Base-by-base conservation (phyloP, 139 green algal species). In the Mychonastes homosphaera region DNA sequence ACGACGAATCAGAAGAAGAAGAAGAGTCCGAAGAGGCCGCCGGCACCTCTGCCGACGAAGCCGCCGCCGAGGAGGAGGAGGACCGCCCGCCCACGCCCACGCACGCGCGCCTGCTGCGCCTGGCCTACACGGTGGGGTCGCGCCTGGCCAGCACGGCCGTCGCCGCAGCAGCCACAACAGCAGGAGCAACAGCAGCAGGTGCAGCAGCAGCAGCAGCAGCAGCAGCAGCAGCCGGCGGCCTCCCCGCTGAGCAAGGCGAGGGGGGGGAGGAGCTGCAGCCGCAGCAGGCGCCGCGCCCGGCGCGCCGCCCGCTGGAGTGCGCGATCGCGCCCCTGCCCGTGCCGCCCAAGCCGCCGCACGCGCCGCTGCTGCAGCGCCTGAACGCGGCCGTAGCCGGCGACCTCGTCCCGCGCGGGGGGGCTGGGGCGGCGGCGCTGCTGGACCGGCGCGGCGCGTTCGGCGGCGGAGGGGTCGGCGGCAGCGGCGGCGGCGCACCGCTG, bases 181-280 rank as follows among this genome's bases (percentile, higher is more conserved):
- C 46, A 53, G 8, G 6, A 15, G 46, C 23, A 32, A 27, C 46
- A 53, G 46, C 46, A 36, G 46, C 23, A 53, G 46, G 19, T 23
- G 46, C 23, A 34, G 46, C n/a, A 26, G n/a, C 46, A 53, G 23
- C 10, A 26, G 26, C 26, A 19, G 46, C n/a, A 29, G n/a, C 46
- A 53, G 18, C 46, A 53, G 46, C 46, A 53, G 46, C 46, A 53
- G 46, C 46, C 21, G 46, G 19, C 21, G 46, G 26, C 32, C 26
- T n/a, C 3, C 6, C 0, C 21, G 26, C 5, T 33, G 46, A 30
- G 19, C 26, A 23, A 13, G 46, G 33, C 21, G 46, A 36, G 24
- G 16, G n/a, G 10, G 46, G 33, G 10, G 24, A 53, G 3, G 46
- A 13, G 21, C 2, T 23, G 46, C 6, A 53, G 46, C 6, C 1